Percentiles rank a stretch among this genome's conserved stretches.
Conservation (phyloP, 352 stramenopile species). For the Phytophthora agathidicida region DNA sequence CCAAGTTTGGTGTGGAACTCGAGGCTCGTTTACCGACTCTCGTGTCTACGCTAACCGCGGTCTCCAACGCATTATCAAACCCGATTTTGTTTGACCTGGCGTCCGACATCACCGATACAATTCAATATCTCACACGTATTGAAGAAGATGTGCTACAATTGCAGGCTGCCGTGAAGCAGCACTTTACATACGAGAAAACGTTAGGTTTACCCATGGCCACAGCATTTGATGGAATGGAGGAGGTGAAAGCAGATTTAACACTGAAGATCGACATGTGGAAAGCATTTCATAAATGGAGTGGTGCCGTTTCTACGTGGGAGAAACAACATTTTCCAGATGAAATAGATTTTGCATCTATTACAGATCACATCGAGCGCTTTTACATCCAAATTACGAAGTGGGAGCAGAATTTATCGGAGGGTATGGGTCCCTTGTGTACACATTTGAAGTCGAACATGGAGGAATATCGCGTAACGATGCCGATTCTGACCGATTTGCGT, state of each 20-base stretch:
- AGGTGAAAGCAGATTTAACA: conserved; percentile 69
- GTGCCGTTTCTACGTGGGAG: conserved; percentile 51
- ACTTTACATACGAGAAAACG: conserved; percentile 65
- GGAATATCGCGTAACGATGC: conserved; percentile 83
- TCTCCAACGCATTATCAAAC: conserved; percentile 46
- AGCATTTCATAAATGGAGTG: conserved; percentile 69
- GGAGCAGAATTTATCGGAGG: conserved; percentile 60
- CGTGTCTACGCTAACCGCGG: conserved; percentile 29
- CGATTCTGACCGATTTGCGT: conserved; percentile 66
- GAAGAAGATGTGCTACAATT: conserved; percentile 31
- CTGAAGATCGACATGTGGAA: conserved; percentile 89
- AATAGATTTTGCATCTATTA: conserved; percentile 73
- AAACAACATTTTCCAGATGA: conserved; percentile 56
- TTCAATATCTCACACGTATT: conserved; percentile 51
- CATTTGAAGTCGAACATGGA: conserved; percentile 82
- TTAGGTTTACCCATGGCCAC: conserved; percentile 56
- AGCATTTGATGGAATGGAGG: conserved; percentile 85
- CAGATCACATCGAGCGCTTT: conserved; percentile 71
- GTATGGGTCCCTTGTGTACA: conserved; percentile 50
- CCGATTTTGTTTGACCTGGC: conserved; percentile 53
- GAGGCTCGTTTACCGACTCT: conserved; percentile 60
- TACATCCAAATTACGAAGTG: conserved; percentile 51
- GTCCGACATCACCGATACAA: conserved; percentile 51
- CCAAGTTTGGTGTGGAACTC: conserved; percentile 79
- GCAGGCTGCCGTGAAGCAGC: conserved; percentile 29